Conservation (phyloP, 495 filamentous ascomycete species). For the Astrothelium macrocarpum region DNA sequence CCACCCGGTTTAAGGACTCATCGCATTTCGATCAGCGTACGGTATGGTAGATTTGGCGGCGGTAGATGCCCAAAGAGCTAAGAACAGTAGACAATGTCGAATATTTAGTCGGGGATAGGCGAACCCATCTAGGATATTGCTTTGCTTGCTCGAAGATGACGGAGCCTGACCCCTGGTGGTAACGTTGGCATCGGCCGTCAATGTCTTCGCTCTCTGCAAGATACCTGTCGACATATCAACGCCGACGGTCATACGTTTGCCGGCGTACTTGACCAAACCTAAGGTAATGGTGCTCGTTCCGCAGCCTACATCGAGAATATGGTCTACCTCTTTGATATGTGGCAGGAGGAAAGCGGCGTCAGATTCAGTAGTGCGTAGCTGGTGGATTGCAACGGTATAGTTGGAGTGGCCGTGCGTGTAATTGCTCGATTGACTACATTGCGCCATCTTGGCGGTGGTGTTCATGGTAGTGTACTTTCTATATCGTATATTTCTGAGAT, state of each 20-base stretch:
- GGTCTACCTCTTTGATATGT: slow-evolving; percentile 11
- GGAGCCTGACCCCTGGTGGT: slow-evolving; percentile 15
- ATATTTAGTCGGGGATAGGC: slow-evolving; percentile 33
- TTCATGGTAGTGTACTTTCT: too few relatives aligned
- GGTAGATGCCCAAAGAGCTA: slow-evolving; percentile 33
- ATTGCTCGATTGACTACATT: slow-evolving; percentile 17
- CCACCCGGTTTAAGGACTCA: slow-evolving; percentile 35
- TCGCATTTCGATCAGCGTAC: slow-evolving; percentile 35
- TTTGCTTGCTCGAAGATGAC: slow-evolving; percentile 34
- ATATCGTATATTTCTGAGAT: too few relatives aligned
- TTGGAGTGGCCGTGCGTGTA: slow-evolving; percentile 32
- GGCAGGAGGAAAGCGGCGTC: slow-evolving; percentile 16
- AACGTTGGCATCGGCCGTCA: slow-evolving; percentile 23
- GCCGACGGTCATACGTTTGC: slow-evolving; percentile 31
- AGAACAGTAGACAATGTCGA: slow-evolving; percentile 33
- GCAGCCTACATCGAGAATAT: slow-evolving; percentile 17
- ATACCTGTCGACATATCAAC: slow-evolving; percentile 30
- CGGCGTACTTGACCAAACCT: slow-evolving; percentile 23
- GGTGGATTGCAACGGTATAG: slow-evolving; percentile 27
- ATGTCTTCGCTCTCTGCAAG: slow-evolving; percentile 27
- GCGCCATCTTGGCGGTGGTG: not conserved
- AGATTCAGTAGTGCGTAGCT: slow-evolving; percentile 13
- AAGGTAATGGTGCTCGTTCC: slow-evolving; percentile 21
- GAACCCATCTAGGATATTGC: slow-evolving; percentile 25
- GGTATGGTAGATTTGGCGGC: slow-evolving; percentile 18